These are phyloP conservation scores for Chalaropsis ovoidea DNA, from an alignment of 2,329 filamentous ascomycete genomes.

Conservation along the genomic window DNA sequence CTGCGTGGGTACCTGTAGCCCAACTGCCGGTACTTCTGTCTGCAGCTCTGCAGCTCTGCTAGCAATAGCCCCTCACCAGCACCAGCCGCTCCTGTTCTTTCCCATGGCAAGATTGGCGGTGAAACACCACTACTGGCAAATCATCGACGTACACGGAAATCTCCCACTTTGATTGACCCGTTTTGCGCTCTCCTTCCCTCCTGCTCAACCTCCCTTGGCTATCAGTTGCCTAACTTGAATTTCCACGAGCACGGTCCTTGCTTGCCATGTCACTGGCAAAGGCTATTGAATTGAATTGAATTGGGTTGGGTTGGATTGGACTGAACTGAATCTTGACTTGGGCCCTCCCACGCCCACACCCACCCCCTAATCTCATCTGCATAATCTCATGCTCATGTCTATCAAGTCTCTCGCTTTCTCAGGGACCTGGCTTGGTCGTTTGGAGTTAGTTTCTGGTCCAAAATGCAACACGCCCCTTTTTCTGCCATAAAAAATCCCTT, in stretches of 20 bases:
- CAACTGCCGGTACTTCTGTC: not conserved
- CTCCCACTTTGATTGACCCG: not conserved
- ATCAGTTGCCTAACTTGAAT: not conserved
- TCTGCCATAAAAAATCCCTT: not conserved
- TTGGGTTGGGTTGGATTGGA: not conserved
- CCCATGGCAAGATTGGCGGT: not conserved
- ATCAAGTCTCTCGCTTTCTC: not conserved
- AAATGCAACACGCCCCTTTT: not conserved
- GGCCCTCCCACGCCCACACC: not conserved
- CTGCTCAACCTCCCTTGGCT: not conserved
- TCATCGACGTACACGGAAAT: not conserved
- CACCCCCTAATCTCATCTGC: conserved; percentile 6
- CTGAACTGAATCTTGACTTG: not conserved
- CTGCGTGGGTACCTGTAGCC: not conserved
- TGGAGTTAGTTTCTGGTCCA: conserved; percentile 2
- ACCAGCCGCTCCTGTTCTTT: not conserved
- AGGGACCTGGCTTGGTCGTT: not conserved
- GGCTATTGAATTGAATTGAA: not conserved
- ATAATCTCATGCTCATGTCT: conserved; percentile 4
- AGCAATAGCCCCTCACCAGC: not conserved
- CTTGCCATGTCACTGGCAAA: not conserved
- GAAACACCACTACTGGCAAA: not conserved
- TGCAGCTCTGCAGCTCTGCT: not conserved
- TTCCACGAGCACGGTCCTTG: not conserved
- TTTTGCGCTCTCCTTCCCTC: not conserved